Base-by-base conservation (phyloP, 208 protist species). In the Pavlovales sp. region DNA sequence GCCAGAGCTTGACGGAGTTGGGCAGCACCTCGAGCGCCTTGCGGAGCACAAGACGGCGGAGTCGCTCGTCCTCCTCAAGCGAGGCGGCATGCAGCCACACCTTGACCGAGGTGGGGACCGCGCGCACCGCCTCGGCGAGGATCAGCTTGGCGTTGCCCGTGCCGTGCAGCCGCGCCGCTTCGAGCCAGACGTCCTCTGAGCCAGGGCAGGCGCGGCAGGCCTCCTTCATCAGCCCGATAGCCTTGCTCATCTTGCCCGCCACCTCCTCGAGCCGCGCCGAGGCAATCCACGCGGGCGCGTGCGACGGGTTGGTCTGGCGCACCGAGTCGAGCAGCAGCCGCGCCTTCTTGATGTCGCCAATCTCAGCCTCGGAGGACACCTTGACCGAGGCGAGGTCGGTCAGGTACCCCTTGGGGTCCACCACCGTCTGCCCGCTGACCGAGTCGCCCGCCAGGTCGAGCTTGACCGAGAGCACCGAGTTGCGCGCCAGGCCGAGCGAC, bases 161-260 rank as follows among this genome's bases (percentile, higher is more conserved):
- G 30, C 93, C 89, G 57, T 96, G 92, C 47, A 90, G 88, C 37
- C 95, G 90, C 22, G 94, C 93, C 40, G 96, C 95, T 76, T 98
- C 96, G 22, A 98, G 91, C 96, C 96, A 98, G 22, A 98, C 90
- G 88, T 98, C 96, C 85, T 96, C 94, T 57, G 75, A 92, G 0
- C 93, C 91, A 18, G 94, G 91, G 85, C 94, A 96, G 18, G 88
- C 79, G 36, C 94, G 84, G 89, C 94, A 96, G 18, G 89, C 96
- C 11, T 96, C 67, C 32, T 90, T 86, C 36, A 97, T 96, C 32
- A 96, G 79, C 67, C 95, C 94, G 44, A 96, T 86, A 4, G 96
- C 96, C 0, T 46, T 77, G 44, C 89, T 75, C 0, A 94, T 41
- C 46, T 95, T 95, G 36, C 96, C 96, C 1, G 93, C 96, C 5